Conservation (phyloP, 331 rosid genomes). For the Arachis monticola region DNA sequence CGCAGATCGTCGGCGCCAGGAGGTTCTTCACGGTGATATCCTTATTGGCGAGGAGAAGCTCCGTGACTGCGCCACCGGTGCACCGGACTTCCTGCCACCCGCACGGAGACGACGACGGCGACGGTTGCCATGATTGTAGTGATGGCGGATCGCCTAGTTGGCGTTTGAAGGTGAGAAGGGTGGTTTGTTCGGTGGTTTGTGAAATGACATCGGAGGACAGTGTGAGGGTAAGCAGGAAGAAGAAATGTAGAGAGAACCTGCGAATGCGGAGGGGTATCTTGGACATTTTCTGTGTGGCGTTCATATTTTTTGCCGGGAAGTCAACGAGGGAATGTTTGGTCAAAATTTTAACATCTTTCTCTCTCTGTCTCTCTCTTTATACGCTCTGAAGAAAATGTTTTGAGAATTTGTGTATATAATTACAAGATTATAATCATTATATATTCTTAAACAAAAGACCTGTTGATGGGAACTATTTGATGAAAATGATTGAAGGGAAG, state of each 20-base stretch:
- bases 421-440: neutral
- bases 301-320: constrained; percentile 54
- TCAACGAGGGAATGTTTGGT: constrained; percentile 4
- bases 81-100: constrained; percentile 71
- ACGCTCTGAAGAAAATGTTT: neutral
- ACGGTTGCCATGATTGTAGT: constrained; percentile 64
- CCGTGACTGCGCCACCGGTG: constrained; percentile 48
- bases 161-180: constrained; percentile 56
- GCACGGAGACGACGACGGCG: constrained; percentile 60
- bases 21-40: constrained; percentile 43
- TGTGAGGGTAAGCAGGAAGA: constrained; percentile 36
- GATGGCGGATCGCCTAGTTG: constrained; percentile 71
- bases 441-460: too few relatives aligned
- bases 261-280: constrained; percentile 25
- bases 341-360: constrained; percentile 32
- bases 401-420: neutral
- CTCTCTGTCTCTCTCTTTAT: neutral
- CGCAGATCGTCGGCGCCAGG: constrained; percentile 64
- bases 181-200: constrained; percentile 49
- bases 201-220: constrained; percentile 54
- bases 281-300: constrained; percentile 46
- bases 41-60: constrained; percentile 46
- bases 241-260: constrained; percentile 17
- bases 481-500: constrained; percentile 21
- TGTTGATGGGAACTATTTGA: too few relatives aligned